Evolutionary conservation across 169 alveolate genomes (phyloP), one percentile per base, ranked within the genome.

Genomic region (Plasmodium fragile): DNA sequence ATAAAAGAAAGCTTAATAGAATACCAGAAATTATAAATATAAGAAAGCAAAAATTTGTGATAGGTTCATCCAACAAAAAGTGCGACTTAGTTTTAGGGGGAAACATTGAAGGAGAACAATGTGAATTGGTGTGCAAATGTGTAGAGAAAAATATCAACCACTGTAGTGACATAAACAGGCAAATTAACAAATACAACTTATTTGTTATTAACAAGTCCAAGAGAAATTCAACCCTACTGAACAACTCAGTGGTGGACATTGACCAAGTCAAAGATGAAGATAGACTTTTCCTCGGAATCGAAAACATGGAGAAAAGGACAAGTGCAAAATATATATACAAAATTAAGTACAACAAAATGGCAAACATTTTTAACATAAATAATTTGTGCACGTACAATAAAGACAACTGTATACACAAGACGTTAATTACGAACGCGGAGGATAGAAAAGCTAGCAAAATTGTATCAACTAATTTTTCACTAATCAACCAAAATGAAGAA

Each of bases 181-280:
- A 85, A 85, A 85, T 85, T 73, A 85, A 85, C 52, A 85, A 85
- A 85, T 85, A 85, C 43, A 85, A 85, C 16, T 85, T 85, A 85
- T 85, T 85, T 85, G 75, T 85, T 85, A 55, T 85, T 49, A 85
- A 85, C 69, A 85, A 85, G 18, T 85, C 93, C 1, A 39, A 43
- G 10, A 85, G 65, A 41, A 85, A 85, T 8, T 73, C 85, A 39
- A 85, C 85, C 25, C 11, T 85, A 25, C 36, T 85, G 2, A 85
- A 85, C 69, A 55, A 85, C 43, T 30, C 78, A 10, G 39, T 77
- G 77, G 93, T 85, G n/a, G 85, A 85, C 34, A 45, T 85, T 30
- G 93, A 85, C 18, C 93, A 85, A 52, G 59, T 85, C 18, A 85
- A 85, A 75, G 93, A 85, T 85, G 93, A 85, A 53, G 93, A 85